These are phyloP conservation scores for Oldenlandia corymbosa DNA, from an alignment of 257 asterid genomes.

Conservation along the genomic window DNA sequence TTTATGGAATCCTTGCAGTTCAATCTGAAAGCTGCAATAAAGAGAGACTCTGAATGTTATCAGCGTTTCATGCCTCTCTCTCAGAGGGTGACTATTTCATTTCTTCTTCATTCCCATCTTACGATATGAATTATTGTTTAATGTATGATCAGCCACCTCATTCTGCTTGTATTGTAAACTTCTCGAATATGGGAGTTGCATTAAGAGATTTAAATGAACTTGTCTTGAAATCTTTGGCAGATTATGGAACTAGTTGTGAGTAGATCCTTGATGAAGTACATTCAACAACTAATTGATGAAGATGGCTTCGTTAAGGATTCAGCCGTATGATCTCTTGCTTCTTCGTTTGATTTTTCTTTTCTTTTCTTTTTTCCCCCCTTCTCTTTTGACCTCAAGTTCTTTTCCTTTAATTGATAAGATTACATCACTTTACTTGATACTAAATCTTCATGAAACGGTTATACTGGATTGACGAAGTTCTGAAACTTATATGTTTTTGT, in stretches of 20 bases:
- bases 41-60: conserved; percentile 70
- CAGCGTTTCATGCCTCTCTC: conserved; percentile 79
- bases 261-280: conserved; percentile 51
- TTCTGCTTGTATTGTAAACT: too few species aligned
- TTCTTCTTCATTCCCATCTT: background rate
- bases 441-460: too few species aligned
- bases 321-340: conserved; percentile 54
- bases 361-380: too few species aligned
- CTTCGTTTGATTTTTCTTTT: background rate
- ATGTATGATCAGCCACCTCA: too few species aligned
- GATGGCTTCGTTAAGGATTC: conserved; percentile 96
- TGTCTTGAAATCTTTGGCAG: conserved; percentile 36
- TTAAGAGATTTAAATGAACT: too few species aligned
- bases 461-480: too few species aligned
- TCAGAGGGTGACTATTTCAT: conserved; percentile 51
- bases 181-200: too few species aligned
- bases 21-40: conserved; percentile 74
- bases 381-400: background rate
- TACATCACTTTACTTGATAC: background rate
- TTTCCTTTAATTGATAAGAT: too few species aligned
- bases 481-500: background rate
- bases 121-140: background rate
- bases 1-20: conserved; percentile 61
- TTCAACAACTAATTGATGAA: conserved; percentile 76
- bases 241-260: conserved; percentile 57